Evolutionary conservation across 2,329 filamentous ascomycete genomes (phyloP).

Genomic region (Penicillium oxalicum): DNA sequence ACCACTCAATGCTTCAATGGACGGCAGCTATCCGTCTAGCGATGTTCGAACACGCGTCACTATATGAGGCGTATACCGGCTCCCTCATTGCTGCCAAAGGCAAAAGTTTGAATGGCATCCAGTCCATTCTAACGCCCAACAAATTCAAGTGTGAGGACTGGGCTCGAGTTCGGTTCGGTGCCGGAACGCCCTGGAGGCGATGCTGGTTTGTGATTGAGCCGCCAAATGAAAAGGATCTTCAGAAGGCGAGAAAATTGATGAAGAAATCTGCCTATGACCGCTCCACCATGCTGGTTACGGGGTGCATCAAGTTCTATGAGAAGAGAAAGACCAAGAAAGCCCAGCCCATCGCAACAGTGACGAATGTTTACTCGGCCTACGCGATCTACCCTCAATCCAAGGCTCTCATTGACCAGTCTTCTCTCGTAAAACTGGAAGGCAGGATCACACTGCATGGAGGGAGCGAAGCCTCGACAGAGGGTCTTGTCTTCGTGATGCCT

Average conservation of each 20-base stretch:
- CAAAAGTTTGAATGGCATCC: slow-evolving; percentile 82
- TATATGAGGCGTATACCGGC: slow-evolving; percentile 95
- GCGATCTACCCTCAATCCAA: slow-evolving; percentile 95
- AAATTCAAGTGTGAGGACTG: slow-evolving; percentile 78
- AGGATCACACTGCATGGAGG: slow-evolving; percentile 79
- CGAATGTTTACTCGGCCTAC: slow-evolving; percentile 84
- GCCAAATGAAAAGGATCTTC: slow-evolving; percentile 86
- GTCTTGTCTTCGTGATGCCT: slow-evolving; percentile 97
- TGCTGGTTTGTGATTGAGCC: slow-evolving; percentile 95
- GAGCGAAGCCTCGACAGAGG: slow-evolving; percentile 72
- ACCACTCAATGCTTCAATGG: slow-evolving; percentile 91
- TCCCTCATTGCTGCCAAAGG: slow-evolving; percentile 94
- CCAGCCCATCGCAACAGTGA: slow-evolving; percentile 83
- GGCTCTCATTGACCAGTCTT: slow-evolving; percentile 88
- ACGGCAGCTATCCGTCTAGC: slow-evolving; percentile 87
- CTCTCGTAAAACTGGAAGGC: slow-evolving; percentile 88
- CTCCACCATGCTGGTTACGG: slow-evolving; percentile 64
- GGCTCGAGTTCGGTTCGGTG: slow-evolving; percentile 91
- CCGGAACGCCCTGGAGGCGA: slow-evolving; percentile 89
- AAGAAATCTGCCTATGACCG: slow-evolving; percentile 79
- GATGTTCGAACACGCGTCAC: slow-evolving; percentile 86
- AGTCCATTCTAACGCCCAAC: slow-evolving; percentile 75
- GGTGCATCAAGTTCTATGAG: slow-evolving; percentile 93
- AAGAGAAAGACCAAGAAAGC: slow-evolving; percentile 90
- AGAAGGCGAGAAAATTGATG: slow-evolving; percentile 73